Percentiles rank a stretch among this genome's conserved stretches.
Conservation (phyloP, 306 rosid genomes). For the barrel medic (Medicago truncatula) region DNA sequence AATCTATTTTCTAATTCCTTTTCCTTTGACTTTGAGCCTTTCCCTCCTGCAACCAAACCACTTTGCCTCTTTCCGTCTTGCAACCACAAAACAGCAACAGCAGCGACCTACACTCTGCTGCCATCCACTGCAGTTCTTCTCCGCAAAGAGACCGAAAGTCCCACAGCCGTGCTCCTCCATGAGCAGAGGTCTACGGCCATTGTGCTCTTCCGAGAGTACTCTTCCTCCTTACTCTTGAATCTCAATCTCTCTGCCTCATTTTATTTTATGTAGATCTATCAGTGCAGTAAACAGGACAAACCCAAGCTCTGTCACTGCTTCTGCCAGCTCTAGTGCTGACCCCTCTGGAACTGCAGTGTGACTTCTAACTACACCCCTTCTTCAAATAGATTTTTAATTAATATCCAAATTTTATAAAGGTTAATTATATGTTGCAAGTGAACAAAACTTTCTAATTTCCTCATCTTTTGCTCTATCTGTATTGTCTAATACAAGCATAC, state of each 20-base stretch:
- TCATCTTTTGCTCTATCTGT: not conserved
- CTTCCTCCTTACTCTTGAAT: not conserved
- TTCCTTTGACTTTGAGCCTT: not conserved
- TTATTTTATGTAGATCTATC: not conserved
- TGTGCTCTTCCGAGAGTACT: not conserved
- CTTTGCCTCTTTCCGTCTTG: not conserved
- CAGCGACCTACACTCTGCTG: not conserved
- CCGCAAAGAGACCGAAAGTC: not conserved
- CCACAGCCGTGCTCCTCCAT: not conserved
- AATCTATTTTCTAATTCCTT: not conserved
- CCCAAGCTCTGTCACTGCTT: not conserved
- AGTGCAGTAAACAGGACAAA: not conserved
- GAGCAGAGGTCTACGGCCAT: not conserved
- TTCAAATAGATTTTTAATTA: conserved; percentile 3
- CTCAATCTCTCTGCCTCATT: not conserved
- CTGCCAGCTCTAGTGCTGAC: conserved; percentile 1
- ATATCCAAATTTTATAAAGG: not conserved
- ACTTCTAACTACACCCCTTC: not conserved
- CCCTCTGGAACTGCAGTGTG: not conserved
- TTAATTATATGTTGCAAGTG: not conserved
- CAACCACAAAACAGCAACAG: not conserved
- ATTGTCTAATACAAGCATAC: conserved; percentile 19
- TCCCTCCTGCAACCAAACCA: not conserved
- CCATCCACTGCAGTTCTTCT: not conserved
- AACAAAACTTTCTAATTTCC: not conserved